Base-by-base conservation (phyloP, 352 stramenopile genomes). In the Phytophthora kernoviae region DNA sequence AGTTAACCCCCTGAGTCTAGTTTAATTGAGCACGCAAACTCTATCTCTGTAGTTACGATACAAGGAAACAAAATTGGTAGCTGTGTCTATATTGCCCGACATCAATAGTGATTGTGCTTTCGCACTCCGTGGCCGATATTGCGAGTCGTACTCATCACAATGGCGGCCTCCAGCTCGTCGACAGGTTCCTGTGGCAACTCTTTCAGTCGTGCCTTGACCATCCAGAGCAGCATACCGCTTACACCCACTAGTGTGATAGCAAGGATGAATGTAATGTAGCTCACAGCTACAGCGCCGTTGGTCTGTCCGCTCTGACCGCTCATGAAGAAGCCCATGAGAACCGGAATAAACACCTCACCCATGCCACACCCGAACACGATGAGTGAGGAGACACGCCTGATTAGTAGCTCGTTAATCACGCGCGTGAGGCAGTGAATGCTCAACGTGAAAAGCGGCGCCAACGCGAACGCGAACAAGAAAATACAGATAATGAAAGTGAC, bases 321-420 rank as follows among this genome's bases (percentile, higher is more conserved):
- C 82, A 94, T 94, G 64, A 94, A 94, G 64, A 94, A 94, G 10
- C 84, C 84, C 82, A 92, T 94, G 49, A 91, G 79, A 49, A 94
- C 82, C 1, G 84, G 84, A 49, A 94, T 82, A 48, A 94, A 94
- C 12, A 90, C 68, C 49, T 94, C 84, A 27, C 84, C 84, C 79
- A 90, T 92, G 56, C 84, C 82, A 56, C 77, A 90, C 40, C 82
- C 84, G 68, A 94, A 94, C 24, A 94, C 82, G 43, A 92, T 88
- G n/a, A 94, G 75, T 46, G 82, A 92, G 45, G 77, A 88, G 39
- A 94, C 84, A 43, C 84, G 81, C 18, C 81, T 75, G 55, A 92
- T 90, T 18, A 94, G 70, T 36, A 84, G 75, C 47, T 91, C 80
- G 54, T 91, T 91, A 32, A 94, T 90, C 17, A 94, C 82, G 42